Conservation (phyloP, 106 monocot species). For the Agapanthus africanus region DNA sequence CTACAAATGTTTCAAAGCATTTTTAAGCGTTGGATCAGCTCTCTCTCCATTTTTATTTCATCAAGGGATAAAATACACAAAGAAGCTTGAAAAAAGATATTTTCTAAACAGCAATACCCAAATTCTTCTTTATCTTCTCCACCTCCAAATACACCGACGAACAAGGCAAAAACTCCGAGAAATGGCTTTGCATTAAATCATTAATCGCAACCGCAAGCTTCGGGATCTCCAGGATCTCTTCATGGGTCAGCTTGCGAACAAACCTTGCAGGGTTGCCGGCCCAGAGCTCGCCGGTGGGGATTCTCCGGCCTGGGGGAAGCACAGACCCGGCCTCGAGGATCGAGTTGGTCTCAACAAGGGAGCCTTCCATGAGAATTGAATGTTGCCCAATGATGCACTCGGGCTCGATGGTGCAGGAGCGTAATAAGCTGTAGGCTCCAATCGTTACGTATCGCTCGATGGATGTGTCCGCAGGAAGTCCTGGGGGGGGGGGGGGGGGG, state of each 20-base stretch:
- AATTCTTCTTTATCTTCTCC: slow-evolving; percentile 78
- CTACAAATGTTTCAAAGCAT: too few relatives aligned
- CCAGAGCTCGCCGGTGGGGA: slow-evolving; percentile 92
- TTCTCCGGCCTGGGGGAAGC: slow-evolving; percentile 71
- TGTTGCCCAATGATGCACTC: slow-evolving; percentile 92
- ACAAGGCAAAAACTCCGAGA: slow-evolving; percentile 89
- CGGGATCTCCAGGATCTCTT: slow-evolving; percentile 86
- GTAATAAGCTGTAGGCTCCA: slow-evolving; percentile 75
- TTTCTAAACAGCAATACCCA: slow-evolving; percentile 44
- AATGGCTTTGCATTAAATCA: slow-evolving; percentile 86
- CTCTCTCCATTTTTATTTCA: too few relatives aligned
- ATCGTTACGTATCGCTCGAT: slow-evolving; percentile 89
- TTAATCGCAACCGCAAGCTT: slow-evolving; percentile 78
- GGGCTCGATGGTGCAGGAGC: slow-evolving; percentile 88
- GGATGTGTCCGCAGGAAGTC: slow-evolving; percentile 84
- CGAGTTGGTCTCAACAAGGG: slow-evolving; percentile 86
- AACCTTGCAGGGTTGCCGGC: slow-evolving; percentile 91
- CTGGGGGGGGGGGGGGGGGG: too few relatives aligned
- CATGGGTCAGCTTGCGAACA: slow-evolving; percentile 66
- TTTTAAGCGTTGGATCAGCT: too few relatives aligned
- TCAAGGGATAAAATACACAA: too few relatives aligned
- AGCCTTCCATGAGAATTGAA: slow-evolving; percentile 94
- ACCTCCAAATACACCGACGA: slow-evolving; percentile 84
- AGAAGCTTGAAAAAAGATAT: too few relatives aligned
- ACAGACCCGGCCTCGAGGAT: slow-evolving; percentile 93